A percentile compares a stretch with the other conserved stretches of the same genome.
Conservation (phyloP, 768 basidiomycete species). For the Fomitopsis serialis region DNA sequence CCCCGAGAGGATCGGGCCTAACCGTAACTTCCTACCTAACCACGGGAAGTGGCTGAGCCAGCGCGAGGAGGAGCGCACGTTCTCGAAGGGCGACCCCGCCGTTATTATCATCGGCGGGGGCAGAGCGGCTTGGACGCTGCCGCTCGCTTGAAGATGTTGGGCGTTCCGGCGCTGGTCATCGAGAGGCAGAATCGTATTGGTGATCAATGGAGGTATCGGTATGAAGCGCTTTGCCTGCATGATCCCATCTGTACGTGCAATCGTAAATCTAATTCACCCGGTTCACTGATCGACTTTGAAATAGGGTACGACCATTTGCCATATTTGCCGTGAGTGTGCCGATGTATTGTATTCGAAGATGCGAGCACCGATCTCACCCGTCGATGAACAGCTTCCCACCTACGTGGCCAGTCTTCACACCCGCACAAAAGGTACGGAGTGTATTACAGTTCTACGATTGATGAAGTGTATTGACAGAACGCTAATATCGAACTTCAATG, state of each 20-base stretch:
- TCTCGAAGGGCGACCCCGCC: slow-evolving; percentile 40
- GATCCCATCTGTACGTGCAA: slow-evolving; percentile 57
- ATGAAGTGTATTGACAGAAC: no score
- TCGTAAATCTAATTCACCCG: not conserved
- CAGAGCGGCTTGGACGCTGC: slow-evolving; percentile 53
- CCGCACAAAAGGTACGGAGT: slow-evolving; percentile 40
- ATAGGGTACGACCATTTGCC: slow-evolving; percentile 45
- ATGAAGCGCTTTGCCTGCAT: slow-evolving; percentile 62
- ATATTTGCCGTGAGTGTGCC: slow-evolving; percentile 41
- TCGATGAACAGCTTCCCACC: slow-evolving; percentile 41
- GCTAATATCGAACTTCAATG: no score
- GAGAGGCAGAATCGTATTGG: slow-evolving; percentile 59
- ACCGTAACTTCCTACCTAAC: slow-evolving; percentile 27
- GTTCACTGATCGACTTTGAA: not conserved
- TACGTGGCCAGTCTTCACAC: slow-evolving; percentile 54
- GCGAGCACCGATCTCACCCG: not conserved
- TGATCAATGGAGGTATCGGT: slow-evolving; percentile 62
- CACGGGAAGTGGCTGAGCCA: slow-evolving; percentile 39
- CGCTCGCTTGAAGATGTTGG: slow-evolving; percentile 51
- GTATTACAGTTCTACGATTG: no score
- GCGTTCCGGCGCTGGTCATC: slow-evolving; percentile 45
- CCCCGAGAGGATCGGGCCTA: slow-evolving; percentile 34
- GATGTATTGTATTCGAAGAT: not conserved
- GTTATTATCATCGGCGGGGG: slow-evolving; percentile 50
- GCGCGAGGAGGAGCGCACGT: slow-evolving; percentile 31